Evolutionary conservation across 495 filamentous ascomycete species (phyloP), one percentile per base, ranked within the genome.

Genomic region (Penicillium diatomitis): DNA sequence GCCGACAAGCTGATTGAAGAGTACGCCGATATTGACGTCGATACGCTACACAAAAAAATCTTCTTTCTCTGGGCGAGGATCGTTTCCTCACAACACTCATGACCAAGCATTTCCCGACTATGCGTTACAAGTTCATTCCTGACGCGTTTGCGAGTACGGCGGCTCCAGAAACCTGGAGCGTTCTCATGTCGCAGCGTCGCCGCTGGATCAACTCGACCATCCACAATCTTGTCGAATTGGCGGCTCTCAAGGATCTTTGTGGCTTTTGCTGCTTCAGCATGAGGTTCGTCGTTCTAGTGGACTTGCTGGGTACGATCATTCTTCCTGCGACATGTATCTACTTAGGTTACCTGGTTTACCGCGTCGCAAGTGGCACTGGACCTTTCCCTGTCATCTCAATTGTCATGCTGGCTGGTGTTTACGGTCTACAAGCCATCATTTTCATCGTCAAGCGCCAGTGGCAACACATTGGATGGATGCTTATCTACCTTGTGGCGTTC

Each of bases 231-330:
- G 84, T 80, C 10, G 92, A 98, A 68, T 70, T 97, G 58, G 84
- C 95, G 52, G 81, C 82, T 52, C 75, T 98, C 36, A 80, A 87
- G 57, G 87, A 98, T 55, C 82, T 98, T 63, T 98, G 92, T 61
- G 92, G 92, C 47, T 98, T 98, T 82, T 98, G 92, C 69, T 96
- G 88, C 69, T 98, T 98, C 76, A 90, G 86, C 49, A 98, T 98
- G 92, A 84, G 92, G 47, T 97, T 98, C 61, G 82, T 98, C 41
- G 92, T 98, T 48, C 84, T 98, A 55, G 83, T 98, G 54, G 92
- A 98, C 76, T 80, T 98, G 8, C 79, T 91, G 48, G 90, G 91
- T 64, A 98, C 92, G 6, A 73, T 98, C 57, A 90, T 96, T 61
- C 83, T 96, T 35, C 92, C 92, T 6, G 86, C 91, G 2, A 95